A percentile compares a stretch with the other conserved stretches of the same genome.
These are phyloP conservation scores for Phytophthora multivora DNA, from an alignment of 352 stramenopile species.

Conservation along the genomic window DNA sequence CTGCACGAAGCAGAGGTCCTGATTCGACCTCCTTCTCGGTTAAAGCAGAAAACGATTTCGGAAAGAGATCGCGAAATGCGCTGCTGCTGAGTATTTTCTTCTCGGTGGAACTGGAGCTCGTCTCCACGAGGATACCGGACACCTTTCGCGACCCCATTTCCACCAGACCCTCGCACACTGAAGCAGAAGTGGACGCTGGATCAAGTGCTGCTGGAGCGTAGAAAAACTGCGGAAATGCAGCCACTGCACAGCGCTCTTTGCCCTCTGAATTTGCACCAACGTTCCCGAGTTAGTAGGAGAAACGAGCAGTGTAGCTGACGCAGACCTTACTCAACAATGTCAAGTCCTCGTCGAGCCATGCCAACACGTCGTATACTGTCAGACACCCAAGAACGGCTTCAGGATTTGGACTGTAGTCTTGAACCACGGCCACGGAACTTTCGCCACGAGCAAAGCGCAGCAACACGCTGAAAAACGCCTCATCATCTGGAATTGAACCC, in stretches of 20 bases:
- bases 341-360: constrained; percentile 65
- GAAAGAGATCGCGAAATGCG: constrained; percentile 38
- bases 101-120: constrained; percentile 1
- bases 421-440: constrained; percentile 45
- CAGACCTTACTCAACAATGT: constrained; percentile 53
- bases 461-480: constrained; percentile 63
- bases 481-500: constrained; percentile 40
- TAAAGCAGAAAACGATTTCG: constrained; percentile 18
- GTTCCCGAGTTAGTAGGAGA: not conserved
- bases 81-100: constrained; percentile 22
- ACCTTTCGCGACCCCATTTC: constrained; percentile 37
- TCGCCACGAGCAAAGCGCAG: constrained; percentile 56
- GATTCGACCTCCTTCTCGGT: constrained; percentile 17
- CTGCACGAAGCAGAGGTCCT: constrained; percentile 34
- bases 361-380: constrained; percentile 47
- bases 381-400: constrained; percentile 49
- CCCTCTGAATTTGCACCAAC: constrained; percentile 26
- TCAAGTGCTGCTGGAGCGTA: constrained; percentile 39
- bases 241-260: constrained; percentile 38
- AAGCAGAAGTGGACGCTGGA: constrained; percentile 9
- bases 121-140: constrained; percentile 35
- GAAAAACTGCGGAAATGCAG: constrained; percentile 58
- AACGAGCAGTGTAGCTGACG: not conserved
- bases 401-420: constrained; percentile 13
- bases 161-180: constrained; percentile 44